Percentiles rank a stretch among this genome's conserved stretches.
Conservation (phyloP, 176 grass and related monocot genomes). For the Carex pumila region DNA sequence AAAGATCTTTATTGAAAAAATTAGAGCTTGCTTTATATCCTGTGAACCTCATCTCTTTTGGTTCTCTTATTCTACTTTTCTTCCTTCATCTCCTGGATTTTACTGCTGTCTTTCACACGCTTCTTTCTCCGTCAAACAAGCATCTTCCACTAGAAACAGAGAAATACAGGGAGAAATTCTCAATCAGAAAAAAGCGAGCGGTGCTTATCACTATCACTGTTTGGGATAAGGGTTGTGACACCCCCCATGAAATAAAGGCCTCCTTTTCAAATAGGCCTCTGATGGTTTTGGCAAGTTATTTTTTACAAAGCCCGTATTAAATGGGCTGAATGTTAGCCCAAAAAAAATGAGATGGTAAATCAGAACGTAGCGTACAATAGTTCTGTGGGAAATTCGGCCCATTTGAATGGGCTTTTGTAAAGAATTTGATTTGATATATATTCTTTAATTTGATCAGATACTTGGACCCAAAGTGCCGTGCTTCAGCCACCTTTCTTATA, state of each 20-base stretch:
- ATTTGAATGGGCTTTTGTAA: neutral
- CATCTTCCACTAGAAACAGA: slow-evolving; percentile 2
- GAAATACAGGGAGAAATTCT: neutral
- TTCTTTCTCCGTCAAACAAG: neutral
- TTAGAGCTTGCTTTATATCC: neutral
- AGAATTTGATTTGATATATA: neutral
- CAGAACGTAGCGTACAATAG: neutral
- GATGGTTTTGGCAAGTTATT: too few species aligned
- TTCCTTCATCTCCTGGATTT: neutral
- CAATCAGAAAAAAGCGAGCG: slow-evolving; percentile 7
- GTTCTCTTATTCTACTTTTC: slow-evolving; percentile 9
- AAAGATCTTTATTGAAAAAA: neutral
- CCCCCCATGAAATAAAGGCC: neutral
- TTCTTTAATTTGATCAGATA: neutral
- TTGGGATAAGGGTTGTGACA: neutral
- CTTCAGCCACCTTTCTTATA: neutral
- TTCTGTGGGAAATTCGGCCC: neutral
- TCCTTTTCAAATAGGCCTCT: too few species aligned
- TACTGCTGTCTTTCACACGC: slow-evolving; percentile 5
- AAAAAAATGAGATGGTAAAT: neutral
- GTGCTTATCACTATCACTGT: neutral
- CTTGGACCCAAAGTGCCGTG: neutral
- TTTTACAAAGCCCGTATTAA: neutral
- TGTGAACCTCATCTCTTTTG: slow-evolving; percentile 7
- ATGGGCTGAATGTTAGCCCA: neutral